Conservation (phyloP, 1,284 basidiomycete species). For the Golubevia pallescens region DNA sequence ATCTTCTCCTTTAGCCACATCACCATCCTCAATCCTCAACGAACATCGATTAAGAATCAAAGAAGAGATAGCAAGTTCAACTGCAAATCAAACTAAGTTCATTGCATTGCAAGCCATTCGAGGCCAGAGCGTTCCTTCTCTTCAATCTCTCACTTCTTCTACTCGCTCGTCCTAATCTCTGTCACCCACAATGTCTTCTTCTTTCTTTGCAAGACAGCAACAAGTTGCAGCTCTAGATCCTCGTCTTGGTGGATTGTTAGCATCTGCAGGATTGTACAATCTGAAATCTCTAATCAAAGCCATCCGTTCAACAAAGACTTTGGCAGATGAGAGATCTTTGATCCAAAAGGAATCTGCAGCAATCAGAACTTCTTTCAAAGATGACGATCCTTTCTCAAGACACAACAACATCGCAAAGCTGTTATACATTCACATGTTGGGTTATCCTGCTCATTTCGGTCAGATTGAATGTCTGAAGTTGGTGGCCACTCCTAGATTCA, state of each 20-base stretch:
- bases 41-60: no score
- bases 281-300: conserved; percentile 63
- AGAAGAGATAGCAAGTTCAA: no score
- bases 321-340: conserved; percentile 58
- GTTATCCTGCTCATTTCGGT: conserved; percentile 63
- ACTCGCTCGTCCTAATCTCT: neutral
- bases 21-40: no score
- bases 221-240: conserved; percentile 64
- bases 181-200: conserved; percentile 41
- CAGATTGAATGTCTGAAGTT: conserved; percentile 65
- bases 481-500: conserved; percentile 62
- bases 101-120: no score
- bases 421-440: conserved; percentile 64
- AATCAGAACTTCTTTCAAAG: conserved; percentile 62
- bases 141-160: no score
- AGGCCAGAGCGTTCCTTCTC: no score
- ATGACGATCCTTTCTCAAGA: conserved; percentile 55
- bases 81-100: no score
- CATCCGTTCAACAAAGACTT: conserved; percentile 61
- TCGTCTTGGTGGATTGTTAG: conserved; percentile 60
- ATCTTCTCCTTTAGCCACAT: no score
- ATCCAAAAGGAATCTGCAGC: conserved; percentile 62
- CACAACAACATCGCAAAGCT: conserved; percentile 64
- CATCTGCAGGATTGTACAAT: conserved; percentile 60
- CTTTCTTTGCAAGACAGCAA: conserved; percentile 61